These are phyloP conservation scores for Asparagopsis taxiformis DNA, from an alignment of 31 red algal species.

Conservation along the genomic window DNA sequence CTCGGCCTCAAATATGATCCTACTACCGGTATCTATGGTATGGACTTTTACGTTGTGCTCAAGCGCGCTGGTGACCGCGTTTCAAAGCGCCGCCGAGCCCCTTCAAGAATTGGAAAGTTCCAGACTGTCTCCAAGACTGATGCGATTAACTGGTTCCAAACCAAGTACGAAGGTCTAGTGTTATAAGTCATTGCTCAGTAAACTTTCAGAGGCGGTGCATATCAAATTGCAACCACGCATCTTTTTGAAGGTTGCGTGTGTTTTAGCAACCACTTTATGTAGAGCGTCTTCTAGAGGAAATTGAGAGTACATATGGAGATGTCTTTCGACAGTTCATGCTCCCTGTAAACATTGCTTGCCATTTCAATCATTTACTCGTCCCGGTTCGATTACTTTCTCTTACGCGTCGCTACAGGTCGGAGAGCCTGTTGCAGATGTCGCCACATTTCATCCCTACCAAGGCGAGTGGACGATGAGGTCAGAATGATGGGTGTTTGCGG, in stretches of 20 bases:
- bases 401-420: too few species aligned
- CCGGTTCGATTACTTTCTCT: too few species aligned
- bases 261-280: too few species aligned
- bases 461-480: constrained; percentile 51
- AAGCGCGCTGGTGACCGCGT: constrained; percentile 94
- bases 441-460: constrained; percentile 92
- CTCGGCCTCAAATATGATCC: constrained; percentile 98
- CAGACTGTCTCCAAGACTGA: constrained; percentile 95
- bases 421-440: constrained; percentile 46
- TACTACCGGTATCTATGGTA: constrained; percentile 97
- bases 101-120: constrained; percentile 61
- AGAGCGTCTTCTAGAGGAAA: too few species aligned
- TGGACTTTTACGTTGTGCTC: constrained; percentile 98
- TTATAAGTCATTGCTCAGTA: constrained; percentile 48
- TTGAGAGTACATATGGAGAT: too few species aligned
- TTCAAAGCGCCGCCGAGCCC: constrained; percentile 79
- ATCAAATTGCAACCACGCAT: too few species aligned
- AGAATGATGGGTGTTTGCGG: constrained; percentile 55
- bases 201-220: too few species aligned
- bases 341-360: too few species aligned
- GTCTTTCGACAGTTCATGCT: too few species aligned
- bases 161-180: constrained; percentile 93
- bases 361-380: too few species aligned
- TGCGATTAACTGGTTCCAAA: constrained; percentile 97
- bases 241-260: too few species aligned